These are phyloP conservation scores for Tylopilus sp. DNA, from an alignment of 768 basidiomycete genomes.

Conservation along the genomic window DNA sequence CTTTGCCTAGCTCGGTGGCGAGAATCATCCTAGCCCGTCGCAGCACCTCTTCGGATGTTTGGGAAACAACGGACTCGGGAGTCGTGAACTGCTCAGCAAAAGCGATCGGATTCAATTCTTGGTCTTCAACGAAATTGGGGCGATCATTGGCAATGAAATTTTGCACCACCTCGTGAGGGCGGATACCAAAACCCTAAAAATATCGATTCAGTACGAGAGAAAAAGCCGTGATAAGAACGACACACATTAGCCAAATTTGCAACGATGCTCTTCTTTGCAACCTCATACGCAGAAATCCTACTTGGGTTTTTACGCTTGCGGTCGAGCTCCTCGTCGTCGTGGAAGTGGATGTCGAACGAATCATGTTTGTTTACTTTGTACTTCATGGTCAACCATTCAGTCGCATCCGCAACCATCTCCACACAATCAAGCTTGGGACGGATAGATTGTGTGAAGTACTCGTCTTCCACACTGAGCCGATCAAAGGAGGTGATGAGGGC, in stretches of 20 bases:
- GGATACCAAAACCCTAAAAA: constrained; percentile 79
- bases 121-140: constrained; percentile 74
- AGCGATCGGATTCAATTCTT: constrained; percentile 70
- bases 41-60: constrained; percentile 64
- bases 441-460: constrained; percentile 74
- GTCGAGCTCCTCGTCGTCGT: constrained; percentile 58
- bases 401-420: constrained; percentile 86
- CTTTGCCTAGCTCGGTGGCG: constrained; percentile 87
- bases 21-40: constrained; percentile 78
- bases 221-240: not conserved
- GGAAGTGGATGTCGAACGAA: constrained; percentile 59
- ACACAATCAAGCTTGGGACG: constrained; percentile 68
- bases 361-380: constrained; percentile 73
- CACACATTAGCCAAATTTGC: constrained; percentile 77
- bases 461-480: constrained; percentile 64
- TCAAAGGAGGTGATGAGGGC: constrained; percentile 62
- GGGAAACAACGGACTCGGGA: constrained; percentile 55
- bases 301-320: constrained; percentile 81
- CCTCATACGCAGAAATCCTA: constrained; percentile 79
- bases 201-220: not conserved
- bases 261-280: constrained; percentile 75
- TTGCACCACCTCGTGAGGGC: constrained; percentile 77
- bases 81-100: constrained; percentile 87
- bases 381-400: constrained; percentile 87
- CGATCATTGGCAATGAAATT: constrained; percentile 67